phyloP scores from a whole-genome alignment of 305 asterid species.

The Coffea humblotiana region DNA sequence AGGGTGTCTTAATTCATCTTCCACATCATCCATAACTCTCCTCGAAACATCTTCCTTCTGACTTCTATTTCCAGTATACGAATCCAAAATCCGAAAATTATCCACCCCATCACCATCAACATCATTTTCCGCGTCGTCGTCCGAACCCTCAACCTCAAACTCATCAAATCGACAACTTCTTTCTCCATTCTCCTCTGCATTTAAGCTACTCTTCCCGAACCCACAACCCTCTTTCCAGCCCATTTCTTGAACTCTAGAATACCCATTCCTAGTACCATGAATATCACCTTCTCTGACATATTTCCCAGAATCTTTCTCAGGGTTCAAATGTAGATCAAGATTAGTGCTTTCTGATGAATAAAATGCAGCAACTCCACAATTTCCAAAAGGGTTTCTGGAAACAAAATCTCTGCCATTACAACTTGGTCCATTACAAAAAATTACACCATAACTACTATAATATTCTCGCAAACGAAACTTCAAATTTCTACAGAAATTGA shows the following conservation, averaged over 20 bases:
- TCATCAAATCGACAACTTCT: constrained; percentile 25
- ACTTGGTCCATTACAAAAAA: constrained; percentile 7
- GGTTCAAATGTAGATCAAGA: constrained; percentile 13
- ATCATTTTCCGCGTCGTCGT: constrained; percentile 38
- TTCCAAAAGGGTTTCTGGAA: constrained; percentile 13
- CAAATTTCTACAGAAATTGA: background rate
- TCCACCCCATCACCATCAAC: constrained; percentile 32
- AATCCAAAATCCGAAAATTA: constrained; percentile 58
- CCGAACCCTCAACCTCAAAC: constrained; percentile 41
- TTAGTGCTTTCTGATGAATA: constrained; percentile 19
- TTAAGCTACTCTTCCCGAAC: constrained; percentile 21
- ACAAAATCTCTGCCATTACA: constrained; percentile 11
- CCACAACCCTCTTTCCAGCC: constrained; percentile 36
- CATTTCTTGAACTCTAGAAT: constrained; percentile 28
- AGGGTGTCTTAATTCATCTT: constrained; percentile 71
- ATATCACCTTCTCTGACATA: constrained; percentile 23
- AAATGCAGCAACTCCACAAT: constrained; percentile 24
- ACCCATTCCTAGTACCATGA: constrained; percentile 25
- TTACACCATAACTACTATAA: background rate
- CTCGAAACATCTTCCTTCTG: constrained; percentile 31
- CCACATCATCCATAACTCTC: constrained; percentile 43
- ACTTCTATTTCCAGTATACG: constrained; percentile 33
- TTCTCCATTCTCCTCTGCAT: constrained; percentile 35
- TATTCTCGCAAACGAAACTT: constrained; percentile 14
- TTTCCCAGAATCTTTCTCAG: constrained; percentile 20